phyloP scores from a whole-genome alignment of 192 early-diverging fungal genomes.

The Pilobolus umbonatus region DNA sequence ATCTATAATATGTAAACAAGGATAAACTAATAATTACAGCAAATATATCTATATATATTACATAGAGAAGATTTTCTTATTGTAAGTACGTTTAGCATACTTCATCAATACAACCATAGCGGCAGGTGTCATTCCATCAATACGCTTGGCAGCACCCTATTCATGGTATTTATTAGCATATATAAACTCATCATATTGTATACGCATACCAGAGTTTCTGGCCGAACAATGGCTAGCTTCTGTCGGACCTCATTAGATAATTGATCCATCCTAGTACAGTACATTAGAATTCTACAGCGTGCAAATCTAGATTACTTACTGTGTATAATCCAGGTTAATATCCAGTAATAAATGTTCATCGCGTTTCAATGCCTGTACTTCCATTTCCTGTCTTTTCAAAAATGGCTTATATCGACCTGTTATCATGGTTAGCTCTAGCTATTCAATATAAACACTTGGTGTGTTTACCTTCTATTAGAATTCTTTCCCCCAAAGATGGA shows the following conservation, averaged over 20 bases:
- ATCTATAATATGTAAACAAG: not conserved
- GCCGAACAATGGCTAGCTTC: conserved; percentile 46
- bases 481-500: conserved; percentile 45
- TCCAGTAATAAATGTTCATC: conserved; percentile 65
- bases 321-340: conserved; percentile 58
- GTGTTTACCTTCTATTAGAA: conserved; percentile 51
- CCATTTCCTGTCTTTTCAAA: conserved; percentile 56
- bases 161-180: conserved; percentile 6
- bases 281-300: not conserved
- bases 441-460: no score
- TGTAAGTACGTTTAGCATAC: conserved; percentile 42
- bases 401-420: conserved; percentile 61
- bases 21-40: not conserved
- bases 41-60: not conserved
- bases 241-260: conserved; percentile 53
- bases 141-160: conserved; percentile 70
- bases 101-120: conserved; percentile 66
- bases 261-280: conserved; percentile 38
- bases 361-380: conserved; percentile 57
- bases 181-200: conserved; percentile 7
- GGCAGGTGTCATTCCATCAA: conserved; percentile 76
- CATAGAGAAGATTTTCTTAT: conserved; percentile 3
- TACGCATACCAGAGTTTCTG: conserved; percentile 50
- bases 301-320: conserved; percentile 31
- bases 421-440: no score